These are phyloP conservation scores for Fusarium lyarnte DNA, from an alignment of 2,329 filamentous ascomycete species.

Conservation along the genomic window DNA sequence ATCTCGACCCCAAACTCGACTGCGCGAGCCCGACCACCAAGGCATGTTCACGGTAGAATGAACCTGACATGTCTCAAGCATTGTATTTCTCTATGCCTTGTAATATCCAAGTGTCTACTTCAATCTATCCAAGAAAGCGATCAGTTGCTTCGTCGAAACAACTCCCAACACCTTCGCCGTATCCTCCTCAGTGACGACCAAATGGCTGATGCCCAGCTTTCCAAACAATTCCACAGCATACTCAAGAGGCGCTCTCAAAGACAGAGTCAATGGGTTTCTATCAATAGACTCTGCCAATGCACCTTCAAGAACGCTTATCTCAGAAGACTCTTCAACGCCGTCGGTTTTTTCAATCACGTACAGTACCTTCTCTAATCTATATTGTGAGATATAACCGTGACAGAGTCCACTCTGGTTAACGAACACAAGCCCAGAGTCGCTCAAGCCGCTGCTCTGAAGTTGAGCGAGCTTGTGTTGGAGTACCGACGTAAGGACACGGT, in stretches of 20 bases:
- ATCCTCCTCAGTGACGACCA: conserved; percentile 5
- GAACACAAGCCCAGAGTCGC: conserved; percentile 10
- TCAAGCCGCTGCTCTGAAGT: neutral
- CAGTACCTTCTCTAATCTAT: neutral
- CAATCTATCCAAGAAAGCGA: neutral
- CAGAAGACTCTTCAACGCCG: neutral
- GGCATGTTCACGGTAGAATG: fast-evolving
- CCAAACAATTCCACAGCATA: conserved; percentile 20
- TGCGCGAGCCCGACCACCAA: neutral
- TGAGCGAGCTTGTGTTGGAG: neutral
- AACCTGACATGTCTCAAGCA: fast-evolving
- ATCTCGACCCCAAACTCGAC: too few relatives aligned
- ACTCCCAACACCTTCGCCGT: conserved; percentile 14
- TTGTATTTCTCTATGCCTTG: too few relatives aligned
- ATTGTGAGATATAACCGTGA: conserved; percentile 1
- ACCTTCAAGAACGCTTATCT: neutral
- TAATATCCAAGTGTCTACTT: neutral
- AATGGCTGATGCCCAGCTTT: neutral
- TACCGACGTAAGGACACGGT: neutral
- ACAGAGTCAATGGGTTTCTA: neutral
- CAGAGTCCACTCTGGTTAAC: neutral
- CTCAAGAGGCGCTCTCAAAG: conserved; percentile 11
- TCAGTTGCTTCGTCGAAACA: neutral
- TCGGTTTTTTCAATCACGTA: neutral
- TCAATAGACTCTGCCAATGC: neutral